Evolutionary conservation across 371 early-diverging fungal species (phyloP), one percentile per base, ranked within the genome.

Genomic region (Mortierella sp.): DNA sequence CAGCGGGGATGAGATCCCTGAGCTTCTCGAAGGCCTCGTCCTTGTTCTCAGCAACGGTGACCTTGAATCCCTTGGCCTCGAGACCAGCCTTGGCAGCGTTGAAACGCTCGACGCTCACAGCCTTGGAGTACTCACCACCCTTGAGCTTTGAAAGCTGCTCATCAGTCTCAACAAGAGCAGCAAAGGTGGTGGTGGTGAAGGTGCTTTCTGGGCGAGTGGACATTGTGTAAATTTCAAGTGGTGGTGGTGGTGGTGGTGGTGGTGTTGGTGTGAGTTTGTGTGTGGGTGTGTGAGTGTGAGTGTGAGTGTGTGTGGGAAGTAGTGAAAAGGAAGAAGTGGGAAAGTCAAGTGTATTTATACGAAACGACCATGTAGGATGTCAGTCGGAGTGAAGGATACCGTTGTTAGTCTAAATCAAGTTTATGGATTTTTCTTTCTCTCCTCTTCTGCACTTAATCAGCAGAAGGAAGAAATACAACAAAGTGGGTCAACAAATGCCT

Each of bases 61-160:
- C 85, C 71, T 77, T 73, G 75, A 77, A 74, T 16, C 77, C 77
- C 73, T 85, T 85, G 65, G 83, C 65, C 73, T 86, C 85, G 28
- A 86, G 81, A 37, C 71, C 81, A 37, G 74, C 77, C 69, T 73
- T 76, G 70, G 86, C 63, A 52, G 47, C 28, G 43, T 62, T 73
- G 62, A 86, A 61, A 51, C 75, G 68, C 62, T 72, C 85, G 20
- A 70, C 62, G 40, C 64, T 59, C 52, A 67, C 83, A n/a, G 83
- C 35, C 72, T 75, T 83, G 64, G 75, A 67, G 72, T 73, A 85
- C 2, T 54, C 68, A 18, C 61, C 60, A 37, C 70, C 74, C 64
- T 70, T 70, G 68, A 79, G 47, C 63, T 72, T 68, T 11, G 75
- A 68, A 43, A 80, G 58, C 72, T 80, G 39, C 16, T 55, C 65